Base-by-base conservation (phyloP, 1,139 yeast genomes). In the Wickerhamomyces sp. region DNA sequence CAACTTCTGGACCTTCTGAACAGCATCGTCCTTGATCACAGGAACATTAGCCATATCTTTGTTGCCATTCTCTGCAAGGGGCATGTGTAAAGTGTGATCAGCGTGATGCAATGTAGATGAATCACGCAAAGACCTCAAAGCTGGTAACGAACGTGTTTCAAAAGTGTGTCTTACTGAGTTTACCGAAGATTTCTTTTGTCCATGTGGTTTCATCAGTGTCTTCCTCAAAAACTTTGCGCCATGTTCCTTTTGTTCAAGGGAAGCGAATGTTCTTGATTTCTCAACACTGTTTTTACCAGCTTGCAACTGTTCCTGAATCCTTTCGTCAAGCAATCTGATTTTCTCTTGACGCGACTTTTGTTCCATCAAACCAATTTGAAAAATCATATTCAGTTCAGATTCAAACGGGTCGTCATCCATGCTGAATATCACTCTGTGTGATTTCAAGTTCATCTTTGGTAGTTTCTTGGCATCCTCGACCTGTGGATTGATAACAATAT, bases 331-430 rank as follows among this genome's bases (percentile, higher is more conserved):
- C 6, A 75, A 60, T 6, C 61, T 59, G 28, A 66, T 56, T 47
- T 81, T 75, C 31, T 79, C 88, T 29, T 74, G 40, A 35, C 96
- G 64, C 39, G 71, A 67, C 38, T 72, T 64, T 52, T 85, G 95
- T 51, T 87, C 96, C 5, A 73, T 60, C 33, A 70, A 45, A 2
- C 96, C 96, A 23, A 86, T 69, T 51, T 84, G 91, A 57, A 75
- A 85, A 18, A 85, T 79, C 72, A 83, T 71, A 28, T 75, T 75
- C 38, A 89, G 59, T 47, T 87, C 82, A 2, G 82, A 61, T 58
- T 89, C 98, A 55, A 91, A 87, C 6, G 93, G 87, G 58, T 89
- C 96, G 59, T 88, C 96, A n/a, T 75, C 84, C 64, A 80, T 68
- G 26, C 62, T 57, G 40, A 79, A 71, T 1, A 71, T 47, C 21